Conservation (phyloP, 345 rosid genomes). For the Geranium rotundifolium region DNA sequence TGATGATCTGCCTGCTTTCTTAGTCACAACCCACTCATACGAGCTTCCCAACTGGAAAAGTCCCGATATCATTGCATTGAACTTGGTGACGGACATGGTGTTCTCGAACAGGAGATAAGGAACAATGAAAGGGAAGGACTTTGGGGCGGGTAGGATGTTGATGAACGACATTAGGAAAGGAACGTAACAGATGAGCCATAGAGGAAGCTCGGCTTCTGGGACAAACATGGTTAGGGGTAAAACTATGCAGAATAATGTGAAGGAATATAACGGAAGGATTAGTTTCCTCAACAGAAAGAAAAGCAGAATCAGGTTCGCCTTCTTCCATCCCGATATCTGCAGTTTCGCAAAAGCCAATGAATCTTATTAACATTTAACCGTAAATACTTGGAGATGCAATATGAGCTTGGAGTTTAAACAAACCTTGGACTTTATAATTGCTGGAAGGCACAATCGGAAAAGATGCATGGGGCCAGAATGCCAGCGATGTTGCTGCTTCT, state of each 20-base stretch:
- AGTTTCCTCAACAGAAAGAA: conserved; percentile 78
- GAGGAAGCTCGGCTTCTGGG: conserved; percentile 76
- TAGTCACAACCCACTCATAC: conserved; percentile 83
- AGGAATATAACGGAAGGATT: conserved; percentile 82
- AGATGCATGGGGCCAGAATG: conserved; percentile 93
- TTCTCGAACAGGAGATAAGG: conserved; percentile 84
- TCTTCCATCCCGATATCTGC: conserved; percentile 78
- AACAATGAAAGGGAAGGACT: conserved; percentile 70
- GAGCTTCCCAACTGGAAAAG: conserved; percentile 77
- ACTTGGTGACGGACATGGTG: conserved; percentile 89
- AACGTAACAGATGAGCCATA: conserved; percentile 77
- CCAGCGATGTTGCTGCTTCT: conserved; percentile 94
- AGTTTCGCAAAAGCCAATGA: conserved; percentile 10
- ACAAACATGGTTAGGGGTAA: conserved; percentile 83
- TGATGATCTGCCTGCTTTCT: conserved; percentile 82
- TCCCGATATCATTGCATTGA: conserved; percentile 83
- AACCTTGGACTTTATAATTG: conserved; percentile 72
- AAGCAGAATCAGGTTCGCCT: conserved; percentile 60
- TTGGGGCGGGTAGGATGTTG: conserved; percentile 76
- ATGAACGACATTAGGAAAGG: conserved; percentile 78
- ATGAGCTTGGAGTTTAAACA: conserved; percentile 3
- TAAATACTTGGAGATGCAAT: background rate
- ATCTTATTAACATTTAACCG: conserved; percentile 5
- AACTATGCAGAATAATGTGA: conserved; percentile 79
- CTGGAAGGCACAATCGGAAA: conserved; percentile 73